Base-by-base conservation (phyloP, 306 rosid species). In the Rosa rugosa region DNA sequence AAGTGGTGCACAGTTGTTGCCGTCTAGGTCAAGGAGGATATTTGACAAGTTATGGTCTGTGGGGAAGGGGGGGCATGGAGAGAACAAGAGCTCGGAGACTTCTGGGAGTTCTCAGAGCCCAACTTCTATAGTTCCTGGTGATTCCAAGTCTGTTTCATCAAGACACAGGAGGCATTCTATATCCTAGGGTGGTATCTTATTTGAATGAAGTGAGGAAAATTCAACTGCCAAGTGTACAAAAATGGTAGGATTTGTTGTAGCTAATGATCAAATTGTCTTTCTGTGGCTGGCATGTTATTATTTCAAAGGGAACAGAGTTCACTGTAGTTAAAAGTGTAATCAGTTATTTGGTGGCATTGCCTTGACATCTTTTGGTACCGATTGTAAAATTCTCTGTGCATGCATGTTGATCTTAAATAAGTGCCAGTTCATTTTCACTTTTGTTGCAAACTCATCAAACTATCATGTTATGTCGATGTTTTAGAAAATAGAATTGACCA, bases 51-150 rank as follows among this genome's bases (percentile, higher is more conserved):
- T 96, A 36, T 91, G 99, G 99, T 77, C 75, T 45, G 83, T 89
- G 17, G 98, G 93, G 11, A 95, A 91, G 73, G 94, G 91, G 49
- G 93, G 91, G 41, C 88, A 87, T 5, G 98, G 87, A 60, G 99
- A 85, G 62, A 90, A 91, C 72, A 88, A 78, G 84, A 91, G 98
- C 75, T 89, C 97, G 0, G 98, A 96, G 77, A 93, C 98, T 6
- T 96, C 99, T 8, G 98, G 89, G 72, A 93, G 98, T 81, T 96
- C 99, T 62, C 93, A 93, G 79, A 93, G 98, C 77, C 99, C 96
- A 27, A 90, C 92, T 62, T 95, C 98, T 56, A n/a, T 89, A 44
- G 92, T 75, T 76, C 92, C 89, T 25, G 94, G 93, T 38, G 91
- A 93, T 56, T 79, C 85, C 66, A 96, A 96, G 81, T 91, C 91